phyloP scores from a whole-genome alignment of 2,329 filamentous ascomycete genomes.

The Aureobasidium sp. region DNA sequence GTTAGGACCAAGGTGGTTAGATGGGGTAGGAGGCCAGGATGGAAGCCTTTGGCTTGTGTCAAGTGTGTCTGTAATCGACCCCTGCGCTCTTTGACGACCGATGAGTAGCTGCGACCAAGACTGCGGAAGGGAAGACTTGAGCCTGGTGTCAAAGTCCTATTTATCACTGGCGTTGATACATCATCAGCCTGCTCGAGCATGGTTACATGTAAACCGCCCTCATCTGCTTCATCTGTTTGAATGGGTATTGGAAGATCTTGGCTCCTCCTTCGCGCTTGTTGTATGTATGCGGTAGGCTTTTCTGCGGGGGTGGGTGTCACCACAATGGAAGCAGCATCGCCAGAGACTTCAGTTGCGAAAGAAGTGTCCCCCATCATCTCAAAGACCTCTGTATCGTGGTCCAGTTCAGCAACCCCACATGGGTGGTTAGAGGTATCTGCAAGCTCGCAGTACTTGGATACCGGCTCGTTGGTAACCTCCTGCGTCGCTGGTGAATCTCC shows the following conservation, averaged over 20 bases:
- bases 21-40: slow-evolving; percentile 47
- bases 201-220: not conserved
- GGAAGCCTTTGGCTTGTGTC: slow-evolving; percentile 28
- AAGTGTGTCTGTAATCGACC: slow-evolving; percentile 21
- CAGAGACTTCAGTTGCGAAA: not conserved
- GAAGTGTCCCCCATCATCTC: slow-evolving; percentile 29
- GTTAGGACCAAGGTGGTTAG: slow-evolving; percentile 48
- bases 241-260: slow-evolving; percentile 13
- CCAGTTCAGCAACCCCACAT: not conserved
- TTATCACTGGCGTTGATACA: not conserved
- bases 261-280: slow-evolving; percentile 12
- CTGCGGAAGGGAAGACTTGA: not conserved
- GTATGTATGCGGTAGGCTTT: slow-evolving; percentile 6
- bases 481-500: slow-evolving; percentile 28
- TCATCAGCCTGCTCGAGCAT: not conserved
- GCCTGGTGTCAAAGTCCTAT: not conserved
- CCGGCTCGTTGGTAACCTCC: slow-evolving; percentile 19
- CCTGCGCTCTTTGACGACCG: slow-evolving; percentile 22
- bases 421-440: slow-evolving; percentile 20
- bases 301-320: slow-evolving; percentile 29
- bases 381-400: slow-evolving; percentile 18
- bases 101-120: slow-evolving; percentile 23
- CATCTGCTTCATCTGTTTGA: slow-evolving; percentile 25
- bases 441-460: slow-evolving; percentile 20
- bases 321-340: slow-evolving; percentile 22